phyloP scores from a whole-genome alignment of 2,329 filamentous ascomycete species.

The Fusarium nygamai region DNA sequence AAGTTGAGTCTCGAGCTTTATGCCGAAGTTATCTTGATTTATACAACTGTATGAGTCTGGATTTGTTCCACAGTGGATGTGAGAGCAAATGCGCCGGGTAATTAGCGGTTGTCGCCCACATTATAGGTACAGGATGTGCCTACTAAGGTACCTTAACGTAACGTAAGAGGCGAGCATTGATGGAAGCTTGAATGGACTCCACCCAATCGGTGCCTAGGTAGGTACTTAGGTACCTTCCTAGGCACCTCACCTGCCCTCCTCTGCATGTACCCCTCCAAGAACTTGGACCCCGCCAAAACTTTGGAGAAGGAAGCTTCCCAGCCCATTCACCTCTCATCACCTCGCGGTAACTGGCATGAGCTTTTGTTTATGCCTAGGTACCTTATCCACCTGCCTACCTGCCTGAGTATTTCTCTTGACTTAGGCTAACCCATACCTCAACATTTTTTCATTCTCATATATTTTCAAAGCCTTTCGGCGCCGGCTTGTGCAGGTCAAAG shows the following conservation, averaged over 20 bases:
- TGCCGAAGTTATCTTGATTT: neutral
- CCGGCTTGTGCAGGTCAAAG: neutral
- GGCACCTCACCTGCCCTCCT: neutral
- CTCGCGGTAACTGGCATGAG: conserved; percentile 16
- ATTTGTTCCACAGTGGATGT: neutral
- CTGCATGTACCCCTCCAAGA: conserved; percentile 47
- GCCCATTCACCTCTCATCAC: neutral
- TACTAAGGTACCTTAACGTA: neutral
- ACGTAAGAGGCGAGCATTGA: neutral
- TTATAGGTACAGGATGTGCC: neutral
- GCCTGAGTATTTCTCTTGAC: neutral
- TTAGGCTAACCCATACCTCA: conserved; percentile 9
- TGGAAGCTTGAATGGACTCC: neutral
- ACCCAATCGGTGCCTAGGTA: neutral
- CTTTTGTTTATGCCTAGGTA: conserved; percentile 23
- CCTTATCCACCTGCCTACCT: neutral
- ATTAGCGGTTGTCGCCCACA: conserved; percentile 36
- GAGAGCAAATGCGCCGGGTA: conserved; percentile 42
- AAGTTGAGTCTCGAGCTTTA: neutral
- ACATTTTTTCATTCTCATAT: neutral
- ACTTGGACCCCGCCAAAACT: conserved; percentile 47
- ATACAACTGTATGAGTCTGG: neutral
- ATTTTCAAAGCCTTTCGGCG: neutral
- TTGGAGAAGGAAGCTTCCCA: conserved; percentile 18
- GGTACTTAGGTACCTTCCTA: neutral